These are phyloP conservation scores for Coemansia sp. DNA, from an alignment of 192 early-diverging fungal genomes.

Conservation along the genomic window DNA sequence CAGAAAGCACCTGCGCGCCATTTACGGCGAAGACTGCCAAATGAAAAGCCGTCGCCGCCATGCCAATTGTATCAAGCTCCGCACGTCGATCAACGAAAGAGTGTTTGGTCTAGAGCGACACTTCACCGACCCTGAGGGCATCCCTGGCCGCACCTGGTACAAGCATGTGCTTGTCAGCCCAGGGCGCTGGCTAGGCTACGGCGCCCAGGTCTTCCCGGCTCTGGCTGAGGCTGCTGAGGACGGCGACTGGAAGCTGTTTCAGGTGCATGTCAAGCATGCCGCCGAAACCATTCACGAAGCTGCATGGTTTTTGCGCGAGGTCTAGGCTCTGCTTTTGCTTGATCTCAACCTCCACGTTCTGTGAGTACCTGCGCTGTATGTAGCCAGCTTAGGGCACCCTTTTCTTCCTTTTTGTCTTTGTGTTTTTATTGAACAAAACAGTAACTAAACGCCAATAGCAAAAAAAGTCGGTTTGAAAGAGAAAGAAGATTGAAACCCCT, in stretches of 20 bases:
- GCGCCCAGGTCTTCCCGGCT: conserved; percentile 56
- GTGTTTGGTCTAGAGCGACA: conserved; percentile 57
- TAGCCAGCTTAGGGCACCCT: no score
- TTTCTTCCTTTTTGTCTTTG: no score
- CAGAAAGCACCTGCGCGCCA: conserved; percentile 20
- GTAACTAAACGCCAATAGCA: no score
- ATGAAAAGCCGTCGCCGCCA: conserved; percentile 43
- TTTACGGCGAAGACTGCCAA: conserved; percentile 52
- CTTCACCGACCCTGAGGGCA: conserved; percentile 60
- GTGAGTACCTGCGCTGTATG: no score
- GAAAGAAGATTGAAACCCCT: no score
- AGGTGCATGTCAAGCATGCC: conserved; percentile 26
- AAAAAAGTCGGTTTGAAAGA: neutral
- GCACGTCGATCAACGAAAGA: conserved; percentile 54
- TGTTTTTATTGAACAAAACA: no score
- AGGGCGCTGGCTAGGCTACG: conserved; percentile 57
- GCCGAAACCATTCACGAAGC: conserved; percentile 45
- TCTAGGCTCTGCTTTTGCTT: conserved; percentile 10
- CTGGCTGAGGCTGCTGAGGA: conserved; percentile 57
- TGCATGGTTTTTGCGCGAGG: conserved; percentile 49
- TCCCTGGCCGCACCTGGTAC: conserved; percentile 62
- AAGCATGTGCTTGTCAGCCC: conserved; percentile 64
- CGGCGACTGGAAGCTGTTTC: conserved; percentile 25
- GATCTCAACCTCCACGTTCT: no score
- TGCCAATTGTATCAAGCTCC: conserved; percentile 31